phyloP scores from a whole-genome alignment of 1,284 basidiomycete species.

The Hemileia vastatrix region DNA sequence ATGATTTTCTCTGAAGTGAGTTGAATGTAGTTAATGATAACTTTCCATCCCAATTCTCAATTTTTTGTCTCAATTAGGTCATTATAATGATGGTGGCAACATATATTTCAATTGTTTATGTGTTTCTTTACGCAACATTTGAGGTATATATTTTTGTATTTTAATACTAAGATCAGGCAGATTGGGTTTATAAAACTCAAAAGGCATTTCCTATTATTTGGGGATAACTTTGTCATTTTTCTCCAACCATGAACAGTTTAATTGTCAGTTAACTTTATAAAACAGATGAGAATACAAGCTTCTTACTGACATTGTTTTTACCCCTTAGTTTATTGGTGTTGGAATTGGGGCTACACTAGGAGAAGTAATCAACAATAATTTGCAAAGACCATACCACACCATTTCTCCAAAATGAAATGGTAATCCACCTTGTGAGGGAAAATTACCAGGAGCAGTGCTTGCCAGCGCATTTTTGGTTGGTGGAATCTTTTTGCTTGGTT shows the following conservation, averaged over 20 bases:
- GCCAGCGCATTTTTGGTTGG: slow-evolving; percentile 54
- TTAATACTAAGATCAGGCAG: no score
- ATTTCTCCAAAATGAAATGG: slow-evolving; percentile 50
- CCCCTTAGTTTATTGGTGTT: slow-evolving; percentile 64
- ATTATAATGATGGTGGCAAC: slow-evolving; percentile 59
- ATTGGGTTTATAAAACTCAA: no score
- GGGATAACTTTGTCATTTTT: slow-evolving; percentile 53
- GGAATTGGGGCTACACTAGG: slow-evolving; percentile 57
- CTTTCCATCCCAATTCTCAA: no score
- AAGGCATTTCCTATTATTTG: slow-evolving; percentile 50
- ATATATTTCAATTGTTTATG: slow-evolving; percentile 56
- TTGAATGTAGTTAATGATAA: neutral
- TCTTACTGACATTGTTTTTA: no score
- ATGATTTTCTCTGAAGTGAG: slow-evolving; percentile 54
- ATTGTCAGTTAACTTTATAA: no score
- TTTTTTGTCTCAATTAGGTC: slow-evolving; percentile 40
- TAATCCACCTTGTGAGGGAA: slow-evolving; percentile 56
- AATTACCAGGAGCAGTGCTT: slow-evolving; percentile 53
- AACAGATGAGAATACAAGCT: no score
- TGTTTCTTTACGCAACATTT: slow-evolving; percentile 51
- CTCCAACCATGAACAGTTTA: slow-evolving; percentile 55
- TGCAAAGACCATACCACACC: slow-evolving; percentile 49
- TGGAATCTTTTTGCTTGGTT: slow-evolving; percentile 62
- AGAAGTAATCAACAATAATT: slow-evolving; percentile 32
- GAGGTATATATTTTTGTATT: neutral